Conservation (phyloP, 1,284 basidiomycete species). For the Exobasidium cylindrosporum region DNA sequence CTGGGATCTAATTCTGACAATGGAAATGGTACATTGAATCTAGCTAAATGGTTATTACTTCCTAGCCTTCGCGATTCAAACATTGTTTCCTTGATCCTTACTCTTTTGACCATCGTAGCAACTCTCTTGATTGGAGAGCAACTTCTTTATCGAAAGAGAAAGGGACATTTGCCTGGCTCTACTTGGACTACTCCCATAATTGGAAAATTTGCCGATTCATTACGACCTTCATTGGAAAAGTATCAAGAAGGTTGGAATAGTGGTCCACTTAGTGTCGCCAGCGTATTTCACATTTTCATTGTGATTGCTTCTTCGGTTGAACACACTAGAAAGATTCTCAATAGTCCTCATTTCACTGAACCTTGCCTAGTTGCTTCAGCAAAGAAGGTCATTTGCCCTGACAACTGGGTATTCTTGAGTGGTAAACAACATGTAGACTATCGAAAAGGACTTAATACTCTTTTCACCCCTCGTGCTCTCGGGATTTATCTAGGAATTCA, state of each 20-base stretch:
- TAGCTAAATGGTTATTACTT: not conserved
- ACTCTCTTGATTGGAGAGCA: slow-evolving; percentile 43
- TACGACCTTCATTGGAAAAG: slow-evolving; percentile 51
- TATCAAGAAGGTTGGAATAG: slow-evolving; percentile 54
- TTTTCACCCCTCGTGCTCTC: slow-evolving; percentile 92
- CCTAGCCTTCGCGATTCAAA: slow-evolving; percentile 4
- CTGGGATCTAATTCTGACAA: not conserved
- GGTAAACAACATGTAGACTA: slow-evolving; percentile 93
- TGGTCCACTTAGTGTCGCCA: slow-evolving; percentile 52
- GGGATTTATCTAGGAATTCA: slow-evolving; percentile 85
- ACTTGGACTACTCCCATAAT: slow-evolving; percentile 54
- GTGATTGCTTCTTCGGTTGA: slow-evolving; percentile 53
- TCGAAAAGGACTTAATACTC: slow-evolving; percentile 80
- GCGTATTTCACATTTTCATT: slow-evolving; percentile 55
- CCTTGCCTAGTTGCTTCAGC: slow-evolving; percentile 92
- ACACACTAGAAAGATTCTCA: slow-evolving; percentile 53
- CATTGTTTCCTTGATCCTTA: not conserved
- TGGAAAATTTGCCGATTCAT: slow-evolving; percentile 54
- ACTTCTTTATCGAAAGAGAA: slow-evolving; percentile 43
- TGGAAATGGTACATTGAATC: too few species aligned
- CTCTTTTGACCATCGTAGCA: slow-evolving; percentile 38
- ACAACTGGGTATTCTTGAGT: slow-evolving; percentile 98
- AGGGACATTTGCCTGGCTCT: slow-evolving; percentile 47
- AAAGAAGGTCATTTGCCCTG: slow-evolving; percentile 77
- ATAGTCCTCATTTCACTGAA: slow-evolving; percentile 51